Base-by-base conservation (phyloP, 1,284 basidiomycete species). In the Cryptococcus sp. region DNA sequence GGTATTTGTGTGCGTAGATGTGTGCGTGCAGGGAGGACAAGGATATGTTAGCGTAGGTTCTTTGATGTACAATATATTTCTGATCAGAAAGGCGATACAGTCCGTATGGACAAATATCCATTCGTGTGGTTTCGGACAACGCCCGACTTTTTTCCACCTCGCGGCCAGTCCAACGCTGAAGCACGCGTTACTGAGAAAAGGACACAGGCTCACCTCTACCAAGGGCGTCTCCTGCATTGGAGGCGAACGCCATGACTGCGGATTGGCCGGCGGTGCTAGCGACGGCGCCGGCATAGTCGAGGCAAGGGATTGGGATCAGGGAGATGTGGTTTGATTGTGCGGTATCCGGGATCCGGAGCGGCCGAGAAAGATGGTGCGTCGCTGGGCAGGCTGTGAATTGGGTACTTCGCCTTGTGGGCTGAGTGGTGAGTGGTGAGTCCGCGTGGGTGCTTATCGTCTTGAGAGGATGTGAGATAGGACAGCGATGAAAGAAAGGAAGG, bases 161-260 rank as follows among this genome's bases (percentile, higher is more conserved):
- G 47, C 30, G 20, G 25, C 11, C 3, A 17, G 19, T 3, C 6
- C 17, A 23, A 7, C 30, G 17, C 19, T 23, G 20, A 20, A 48
- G 49, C 39, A 20, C 39, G 8, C 22, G 10, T 30, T 25, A 1
- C 13, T 16, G 22, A 13, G 50, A 22, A 7, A n/a, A 20, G 41
- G 30, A n/a, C 15, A 8, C 30, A 11, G 15, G 64, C 67, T 56
- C 52, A 70, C 68, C 63, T 70, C 67, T 27, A 61, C 41, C 42
- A 70, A 46, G 2, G 68, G 67, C 5, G 68, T 70, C 17, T 68
- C 47, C 41, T 65, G 62, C n/a, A 61, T 53, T 15, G 64, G 66
- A 22, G 69, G 69, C 13, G 64, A 66, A 40, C 66, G 58, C 68
- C 68, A 70, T 61, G 39, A n/a, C 39, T 20, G 52, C 38, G n/a